Base-by-base conservation (phyloP, 2,329 filamentous ascomycete genomes). In the Pestalotiopsis fici region DNA sequence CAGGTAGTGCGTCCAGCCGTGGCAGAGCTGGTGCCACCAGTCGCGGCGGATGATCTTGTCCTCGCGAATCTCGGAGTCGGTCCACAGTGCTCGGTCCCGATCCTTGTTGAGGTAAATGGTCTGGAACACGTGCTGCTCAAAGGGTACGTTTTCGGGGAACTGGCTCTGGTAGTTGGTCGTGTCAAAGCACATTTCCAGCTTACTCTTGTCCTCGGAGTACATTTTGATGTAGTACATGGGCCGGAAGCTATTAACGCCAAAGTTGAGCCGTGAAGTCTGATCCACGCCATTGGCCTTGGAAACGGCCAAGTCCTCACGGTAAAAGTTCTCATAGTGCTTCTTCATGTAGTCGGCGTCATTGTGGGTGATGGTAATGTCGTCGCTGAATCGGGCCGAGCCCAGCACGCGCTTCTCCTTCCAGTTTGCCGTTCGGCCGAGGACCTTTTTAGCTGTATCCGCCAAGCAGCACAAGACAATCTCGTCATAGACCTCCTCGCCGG, bases 351-450 rank as follows among this genome's bases (percentile, higher is more conserved):
- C 80, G 5, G 81, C 78, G 75, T 93, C 90, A 71, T 83, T 86
- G 75, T 93, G 90, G 1, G 90, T 93, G 69, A 93, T 84, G 15
- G 90, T 93, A 66, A 93, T 87, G 75, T 93, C 91, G 80, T 93
- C 87, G 73, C 86, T 88, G 77, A 92, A 89, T 68, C 88, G 88
- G 11, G 91, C 91, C 18, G 89, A 88, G n/a, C 91, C 90, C 0
- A 95, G 86, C 11, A 95, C 87, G 56, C 86, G 84, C 61, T 83
- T 87, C 76, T 95, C 91, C 50, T 85, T 83, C 81, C 86, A 83
- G 7, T 85, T 85, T 28, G 88, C 86, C 2, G 84, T 86, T 4
- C 83, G 81, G 57, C 85, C 84, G 1, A 93, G 83, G 3, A 92
- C 82, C 15, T 84, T 84, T 67, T 90, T 87, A 13, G 89, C 86